These are phyloP conservation scores for Hyphodiscus sp. DNA, from an alignment of 2,329 filamentous ascomycete species.

Conservation along the genomic window DNA sequence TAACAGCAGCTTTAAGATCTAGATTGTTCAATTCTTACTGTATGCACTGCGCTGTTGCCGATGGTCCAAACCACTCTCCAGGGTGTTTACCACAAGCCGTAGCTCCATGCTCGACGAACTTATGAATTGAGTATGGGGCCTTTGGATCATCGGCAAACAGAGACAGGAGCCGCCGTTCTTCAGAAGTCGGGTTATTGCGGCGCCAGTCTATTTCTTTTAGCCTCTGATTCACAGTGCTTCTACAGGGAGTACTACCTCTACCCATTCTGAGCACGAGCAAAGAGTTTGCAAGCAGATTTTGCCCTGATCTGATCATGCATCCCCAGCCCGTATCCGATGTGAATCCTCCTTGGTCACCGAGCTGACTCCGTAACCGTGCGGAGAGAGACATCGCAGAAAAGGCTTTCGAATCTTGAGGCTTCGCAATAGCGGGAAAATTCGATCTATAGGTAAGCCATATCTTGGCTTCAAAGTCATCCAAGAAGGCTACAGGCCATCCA, in stretches of 20 bases:
- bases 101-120: constrained; percentile 85
- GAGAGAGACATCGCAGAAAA: constrained; percentile 68
- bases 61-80: constrained; percentile 98
- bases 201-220: constrained; percentile 61
- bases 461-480: constrained; percentile 87
- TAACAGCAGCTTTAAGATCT: constrained; percentile 1
- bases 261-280: constrained; percentile 67
- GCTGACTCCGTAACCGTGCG: constrained; percentile 74
- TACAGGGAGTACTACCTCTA: constrained; percentile 52
- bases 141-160: constrained; percentile 81
- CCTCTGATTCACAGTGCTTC: background rate
- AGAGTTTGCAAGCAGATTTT: constrained; percentile 86
- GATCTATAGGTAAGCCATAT: constrained; percentile 97
- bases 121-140: constrained; percentile 91
- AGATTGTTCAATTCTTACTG: constrained; percentile 51
- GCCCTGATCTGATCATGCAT: constrained; percentile 96
- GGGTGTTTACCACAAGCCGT: constrained; percentile 86
- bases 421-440: constrained; percentile 76
- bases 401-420: constrained; percentile 68
- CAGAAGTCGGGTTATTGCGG: constrained; percentile 46
- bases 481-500: constrained; percentile 78
- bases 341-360: constrained; percentile 76
- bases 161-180: constrained; percentile 67
- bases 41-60: constrained; percentile 88
- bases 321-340: constrained; percentile 95